Evolutionary conservation across 345 rosid species (phyloP).

Genomic region (Arabidopsis suecica): DNA sequence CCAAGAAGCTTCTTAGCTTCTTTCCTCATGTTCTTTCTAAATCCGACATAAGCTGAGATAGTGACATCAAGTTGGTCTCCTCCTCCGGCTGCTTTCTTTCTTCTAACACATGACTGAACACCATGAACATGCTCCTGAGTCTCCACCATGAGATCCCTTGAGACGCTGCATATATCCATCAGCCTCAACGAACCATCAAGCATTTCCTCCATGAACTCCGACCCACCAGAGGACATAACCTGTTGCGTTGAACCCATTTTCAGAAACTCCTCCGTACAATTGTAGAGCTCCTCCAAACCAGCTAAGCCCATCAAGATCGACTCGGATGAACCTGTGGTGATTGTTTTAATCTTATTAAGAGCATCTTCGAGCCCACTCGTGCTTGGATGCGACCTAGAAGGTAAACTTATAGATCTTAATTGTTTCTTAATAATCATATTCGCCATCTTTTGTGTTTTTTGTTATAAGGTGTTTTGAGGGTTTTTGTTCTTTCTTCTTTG

Average conservation of each 20-base stretch:
- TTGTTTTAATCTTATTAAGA: conserved; percentile 52
- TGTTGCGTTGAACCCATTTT: conserved; percentile 59
- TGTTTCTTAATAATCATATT: conserved; percentile 51
- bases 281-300: conserved; percentile 56
- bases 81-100: conserved; percentile 55
- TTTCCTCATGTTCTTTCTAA: conserved; percentile 63
- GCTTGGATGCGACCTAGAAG: conserved; percentile 71
- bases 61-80: conserved; percentile 31
- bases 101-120: conserved; percentile 61
- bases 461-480: conserved; percentile 19
- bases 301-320: conserved; percentile 49
- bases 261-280: conserved; percentile 56
- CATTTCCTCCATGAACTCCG: conserved; percentile 52
- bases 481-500: neutral
- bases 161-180: conserved; percentile 59
- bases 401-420: conserved; percentile 66
- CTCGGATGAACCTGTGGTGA: conserved; percentile 43
- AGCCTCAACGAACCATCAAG: conserved; percentile 65
- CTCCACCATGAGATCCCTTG: conserved; percentile 57
- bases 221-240: conserved; percentile 46
- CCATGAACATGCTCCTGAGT: conserved; percentile 55
- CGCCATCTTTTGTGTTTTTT: conserved; percentile 16
- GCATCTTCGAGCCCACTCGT: conserved; percentile 56
- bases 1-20: conserved; percentile 53
- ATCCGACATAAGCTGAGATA: conserved; percentile 39